Percentiles rank a stretch among this genome's conserved stretches.
These are phyloP conservation scores for Vicia sativa DNA, from an alignment of 306 rosid species.

Conservation along the genomic window DNA sequence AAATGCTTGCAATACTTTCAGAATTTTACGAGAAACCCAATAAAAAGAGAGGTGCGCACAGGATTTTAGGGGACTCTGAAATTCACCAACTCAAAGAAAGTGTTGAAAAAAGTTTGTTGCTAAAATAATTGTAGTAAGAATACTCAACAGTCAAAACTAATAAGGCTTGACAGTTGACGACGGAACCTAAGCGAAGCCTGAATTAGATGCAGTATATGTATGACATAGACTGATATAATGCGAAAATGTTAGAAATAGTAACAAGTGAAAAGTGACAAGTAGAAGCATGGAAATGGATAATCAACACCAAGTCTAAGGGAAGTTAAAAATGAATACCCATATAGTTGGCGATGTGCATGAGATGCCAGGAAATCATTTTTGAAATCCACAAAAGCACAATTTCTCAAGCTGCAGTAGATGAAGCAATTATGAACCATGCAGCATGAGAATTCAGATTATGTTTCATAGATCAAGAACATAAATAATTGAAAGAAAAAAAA, in stretches of 20 bases:
- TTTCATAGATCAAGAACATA: background rate
- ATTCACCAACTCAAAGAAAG: too few relatives aligned
- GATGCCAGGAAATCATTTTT: conserved; percentile 64
- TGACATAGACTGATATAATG: background rate
- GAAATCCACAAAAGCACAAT: conserved; percentile 81
- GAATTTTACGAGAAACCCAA: background rate
- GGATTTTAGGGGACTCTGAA: too few relatives aligned
- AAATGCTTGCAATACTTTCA: conserved; percentile 7
- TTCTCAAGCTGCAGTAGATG: conserved; percentile 56
- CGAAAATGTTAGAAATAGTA: conserved; percentile 22
- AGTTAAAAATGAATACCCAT: conserved; percentile 53
- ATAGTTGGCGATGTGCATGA: conserved; percentile 73
- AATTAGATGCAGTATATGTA: background rate
- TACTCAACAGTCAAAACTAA: background rate
- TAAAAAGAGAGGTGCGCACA: too few relatives aligned
- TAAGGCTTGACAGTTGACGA: background rate
- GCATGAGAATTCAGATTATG: background rate
- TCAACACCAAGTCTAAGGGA: conserved; percentile 88
- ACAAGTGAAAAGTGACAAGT: conserved; percentile 30
- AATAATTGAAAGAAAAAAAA: background rate
- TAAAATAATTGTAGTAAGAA: background rate
- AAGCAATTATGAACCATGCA: background rate
- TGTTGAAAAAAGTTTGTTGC: conserved; percentile 3
- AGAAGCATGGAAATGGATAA: conserved; percentile 76
- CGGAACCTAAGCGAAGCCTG: background rate